Base-by-base conservation (phyloP, 2,329 filamentous ascomycete genomes). In the Aureobasidium leucospermi region DNA sequence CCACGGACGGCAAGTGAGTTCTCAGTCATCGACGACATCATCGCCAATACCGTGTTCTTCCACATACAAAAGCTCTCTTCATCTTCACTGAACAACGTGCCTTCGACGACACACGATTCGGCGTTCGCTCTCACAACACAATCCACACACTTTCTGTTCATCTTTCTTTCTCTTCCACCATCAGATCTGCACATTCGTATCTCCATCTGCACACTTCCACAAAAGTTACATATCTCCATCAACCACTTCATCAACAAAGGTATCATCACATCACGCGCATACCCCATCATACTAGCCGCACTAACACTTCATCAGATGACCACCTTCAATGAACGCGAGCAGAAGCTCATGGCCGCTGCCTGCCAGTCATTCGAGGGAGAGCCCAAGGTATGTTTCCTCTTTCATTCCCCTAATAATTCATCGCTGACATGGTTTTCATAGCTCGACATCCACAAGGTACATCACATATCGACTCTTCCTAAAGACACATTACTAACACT, bases 311-410 rank as follows among this genome's bases (percentile, higher is more conserved):
- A 23, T 28, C 32, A 61, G 59, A 52, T 43, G 47, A 1, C 39
- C 19, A 23, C 34, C 39, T 66, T 69, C 59, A 66, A 64, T 46
- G 65, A 65, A 13, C 64, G 64, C 41, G 68, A 69, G 60, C 51
- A 51, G 45, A 32, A 66, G 56, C 39, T 69, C 38, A 64, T 69
- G 61, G 58, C 63, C 2, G n/a, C 62, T 13, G 65, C 66, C 57
- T 70, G 64, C 62, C 66, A 65, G 62, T 68, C 67, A 53, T 67
- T 68, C 55, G 62, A 62, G 15, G 65, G 62, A 9, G 61, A 68
- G 45, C 67, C 67, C 1, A 68, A 70, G 62, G 67, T 67, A 62
- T 16, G 31, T 36, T 6, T 10, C 13, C 32, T 23, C 16, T 13
- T n/a, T 2, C 8, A 15, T 16, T 10, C 41, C n/a, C 6, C 15